Percentiles rank a stretch among this genome's conserved stretches.
Evolutionary conservation across 257 asterid species (phyloP).

Genomic region (Petrea volubilis): DNA sequence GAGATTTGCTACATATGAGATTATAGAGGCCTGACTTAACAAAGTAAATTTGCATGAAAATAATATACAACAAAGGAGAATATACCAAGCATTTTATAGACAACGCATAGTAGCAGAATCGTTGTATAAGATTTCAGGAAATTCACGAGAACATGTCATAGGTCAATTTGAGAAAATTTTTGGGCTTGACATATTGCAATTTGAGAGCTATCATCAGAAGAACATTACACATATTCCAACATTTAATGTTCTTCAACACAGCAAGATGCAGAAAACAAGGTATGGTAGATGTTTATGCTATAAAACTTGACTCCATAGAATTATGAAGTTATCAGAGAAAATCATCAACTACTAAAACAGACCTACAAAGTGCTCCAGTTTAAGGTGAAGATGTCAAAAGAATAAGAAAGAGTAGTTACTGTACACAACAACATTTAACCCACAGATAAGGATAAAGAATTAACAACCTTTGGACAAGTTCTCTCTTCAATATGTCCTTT

Average conservation of each 20-base stretch:
- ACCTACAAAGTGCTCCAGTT: not conserved
- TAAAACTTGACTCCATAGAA: not conserved
- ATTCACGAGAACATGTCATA: not conserved
- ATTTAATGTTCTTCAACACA: not conserved
- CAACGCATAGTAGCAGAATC: not conserved
- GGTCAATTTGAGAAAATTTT: not conserved
- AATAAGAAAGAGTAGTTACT: not conserved
- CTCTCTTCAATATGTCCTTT: conserved; percentile 51
- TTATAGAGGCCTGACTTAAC: not conserved
- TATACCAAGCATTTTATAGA: not conserved
- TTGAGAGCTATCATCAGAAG: not conserved
- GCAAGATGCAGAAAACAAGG: not conserved
- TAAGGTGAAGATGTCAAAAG: conserved; percentile 12
- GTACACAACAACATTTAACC: conserved; percentile 2
- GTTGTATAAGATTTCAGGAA: not conserved
- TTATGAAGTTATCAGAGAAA: not conserved
- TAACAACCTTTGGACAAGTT: conserved; percentile 80
- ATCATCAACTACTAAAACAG: not conserved
- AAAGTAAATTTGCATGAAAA: not conserved
- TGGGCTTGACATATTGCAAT: not conserved
- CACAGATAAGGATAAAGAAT: conserved; percentile 16
- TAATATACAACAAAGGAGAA: not conserved
- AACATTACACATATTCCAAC: not conserved
- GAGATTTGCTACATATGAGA: not conserved
- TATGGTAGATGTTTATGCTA: not conserved